Percentiles rank a stretch among this genome's conserved stretches.
Conservation (phyloP, 306 rosid species). For the Lupinus albus region DNA sequence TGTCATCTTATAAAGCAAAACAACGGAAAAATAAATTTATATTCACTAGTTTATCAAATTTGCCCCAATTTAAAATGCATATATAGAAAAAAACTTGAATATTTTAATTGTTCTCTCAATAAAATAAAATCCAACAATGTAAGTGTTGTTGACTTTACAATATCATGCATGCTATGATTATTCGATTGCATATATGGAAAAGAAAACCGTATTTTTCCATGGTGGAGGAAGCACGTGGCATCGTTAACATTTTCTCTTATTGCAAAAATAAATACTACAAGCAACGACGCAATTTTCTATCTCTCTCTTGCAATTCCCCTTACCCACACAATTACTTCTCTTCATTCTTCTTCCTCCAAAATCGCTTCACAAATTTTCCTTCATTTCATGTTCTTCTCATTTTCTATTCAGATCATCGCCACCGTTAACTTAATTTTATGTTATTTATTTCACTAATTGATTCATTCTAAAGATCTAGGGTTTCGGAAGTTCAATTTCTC, state of each 20-base stretch:
- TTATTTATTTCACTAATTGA: neutral
- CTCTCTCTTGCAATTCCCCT: neutral
- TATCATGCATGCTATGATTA: neutral
- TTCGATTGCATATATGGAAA: neutral
- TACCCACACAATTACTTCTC: constrained; percentile 13
- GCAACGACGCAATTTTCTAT: neutral
- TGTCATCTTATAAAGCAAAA: no score
- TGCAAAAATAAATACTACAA: neutral
- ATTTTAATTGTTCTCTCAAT: no score
- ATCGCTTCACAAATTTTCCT: constrained; percentile 49
- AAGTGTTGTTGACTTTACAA: neutral
- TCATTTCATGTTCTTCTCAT: neutral
- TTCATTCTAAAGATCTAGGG: constrained; percentile 56
- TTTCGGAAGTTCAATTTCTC: constrained; percentile 42
- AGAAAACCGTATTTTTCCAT: constrained; percentile 26
- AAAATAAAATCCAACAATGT: neutral
- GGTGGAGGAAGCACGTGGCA: constrained; percentile 32
- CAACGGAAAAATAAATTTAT: no score
- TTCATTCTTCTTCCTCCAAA: constrained; percentile 27
- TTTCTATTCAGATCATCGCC: constrained; percentile 44
- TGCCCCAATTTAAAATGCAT: neutral
- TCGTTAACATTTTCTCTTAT: constrained; percentile 12
- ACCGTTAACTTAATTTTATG: neutral
- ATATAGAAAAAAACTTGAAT: no score
- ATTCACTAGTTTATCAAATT: no score